Conservation (phyloP, 2,329 filamentous ascomycete species). For the Curvularia sp. region DNA sequence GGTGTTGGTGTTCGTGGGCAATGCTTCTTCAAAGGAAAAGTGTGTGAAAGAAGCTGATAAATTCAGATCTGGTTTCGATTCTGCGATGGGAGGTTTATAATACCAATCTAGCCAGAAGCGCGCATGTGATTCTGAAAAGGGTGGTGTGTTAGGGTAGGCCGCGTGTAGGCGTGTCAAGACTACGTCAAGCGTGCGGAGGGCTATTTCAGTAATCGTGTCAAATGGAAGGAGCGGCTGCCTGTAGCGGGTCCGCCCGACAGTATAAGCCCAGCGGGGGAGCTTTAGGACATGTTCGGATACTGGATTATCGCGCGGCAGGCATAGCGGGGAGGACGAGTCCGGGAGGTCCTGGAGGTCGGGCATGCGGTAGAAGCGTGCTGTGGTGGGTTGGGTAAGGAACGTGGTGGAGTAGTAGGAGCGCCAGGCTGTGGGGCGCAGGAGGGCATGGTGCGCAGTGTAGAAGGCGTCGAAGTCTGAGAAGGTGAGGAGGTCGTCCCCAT, state of each 20-base stretch:
- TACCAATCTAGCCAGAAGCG: no score
- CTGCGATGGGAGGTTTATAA: no score
- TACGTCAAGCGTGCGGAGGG: slow-evolving; percentile 6
- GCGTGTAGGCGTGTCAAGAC: slow-evolving; percentile 7
- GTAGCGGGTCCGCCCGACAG: neutral
- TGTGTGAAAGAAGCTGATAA: no score
- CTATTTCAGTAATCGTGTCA: slow-evolving; percentile 4
- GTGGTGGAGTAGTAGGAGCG: neutral
- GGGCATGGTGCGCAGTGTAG: neutral
- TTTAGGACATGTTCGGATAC: neutral
- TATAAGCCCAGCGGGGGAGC: neutral
- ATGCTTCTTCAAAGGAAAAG: no score
- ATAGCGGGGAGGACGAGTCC: slow-evolving; percentile 10
- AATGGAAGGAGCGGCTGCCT: neutral
- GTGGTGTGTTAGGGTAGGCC: slow-evolving; percentile 5
- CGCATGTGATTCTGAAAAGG: neutral
- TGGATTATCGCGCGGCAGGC: neutral
- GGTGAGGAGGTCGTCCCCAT: neutral
- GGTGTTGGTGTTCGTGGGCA: neutral
- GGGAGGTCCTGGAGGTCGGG: slow-evolving; percentile 6
- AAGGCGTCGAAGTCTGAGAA: neutral
- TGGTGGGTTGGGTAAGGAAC: slow-evolving; percentile 9
- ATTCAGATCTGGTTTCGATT: no score
- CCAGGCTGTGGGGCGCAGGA: neutral
- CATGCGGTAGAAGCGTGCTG: slow-evolving; percentile 12